These are phyloP conservation scores for Hyparrhenia diplandra DNA, from an alignment of 176 grass and related monocot species.

Conservation along the genomic window DNA sequence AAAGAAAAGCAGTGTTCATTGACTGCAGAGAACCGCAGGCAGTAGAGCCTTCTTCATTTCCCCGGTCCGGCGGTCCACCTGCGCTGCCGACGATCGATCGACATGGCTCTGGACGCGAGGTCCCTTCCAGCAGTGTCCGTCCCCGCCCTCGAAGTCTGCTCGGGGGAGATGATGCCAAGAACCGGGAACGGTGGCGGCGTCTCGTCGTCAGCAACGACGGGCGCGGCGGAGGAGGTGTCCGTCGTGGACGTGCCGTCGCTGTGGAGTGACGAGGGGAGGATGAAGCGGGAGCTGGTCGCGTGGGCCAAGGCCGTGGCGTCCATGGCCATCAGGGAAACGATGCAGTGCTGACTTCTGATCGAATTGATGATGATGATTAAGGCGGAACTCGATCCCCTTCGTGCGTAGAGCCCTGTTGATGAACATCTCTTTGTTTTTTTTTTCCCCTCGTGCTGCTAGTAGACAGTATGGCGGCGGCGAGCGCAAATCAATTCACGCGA, in stretches of 20 bases:
- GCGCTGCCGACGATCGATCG: not conserved
- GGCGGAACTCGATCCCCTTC: no score
- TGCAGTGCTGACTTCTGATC: not conserved
- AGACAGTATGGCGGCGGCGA: no score
- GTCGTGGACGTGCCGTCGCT: conserved; percentile 3
- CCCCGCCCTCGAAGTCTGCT: not conserved
- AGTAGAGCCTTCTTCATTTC: no score
- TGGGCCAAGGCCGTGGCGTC: not conserved
- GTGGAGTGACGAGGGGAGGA: conserved; percentile 58
- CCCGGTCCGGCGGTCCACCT: no score
- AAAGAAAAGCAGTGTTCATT: no score
- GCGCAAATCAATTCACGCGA: no score
- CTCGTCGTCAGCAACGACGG: not conserved
- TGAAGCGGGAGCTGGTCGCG: conserved; percentile 52
- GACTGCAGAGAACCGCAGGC: no score
- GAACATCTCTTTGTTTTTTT: no score
- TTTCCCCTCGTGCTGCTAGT: no score
- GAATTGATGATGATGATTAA: no score
- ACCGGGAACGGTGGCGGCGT: not conserved
- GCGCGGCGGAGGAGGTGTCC: not conserved
- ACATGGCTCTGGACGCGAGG: conserved; percentile 12
- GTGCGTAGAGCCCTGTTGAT: no score
- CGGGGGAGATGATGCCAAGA: not conserved
- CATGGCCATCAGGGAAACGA: not conserved
- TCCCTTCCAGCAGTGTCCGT: not conserved